Base-by-base conservation (phyloP, 179 eudicot genomes). In the Silene noctiflora region DNA sequence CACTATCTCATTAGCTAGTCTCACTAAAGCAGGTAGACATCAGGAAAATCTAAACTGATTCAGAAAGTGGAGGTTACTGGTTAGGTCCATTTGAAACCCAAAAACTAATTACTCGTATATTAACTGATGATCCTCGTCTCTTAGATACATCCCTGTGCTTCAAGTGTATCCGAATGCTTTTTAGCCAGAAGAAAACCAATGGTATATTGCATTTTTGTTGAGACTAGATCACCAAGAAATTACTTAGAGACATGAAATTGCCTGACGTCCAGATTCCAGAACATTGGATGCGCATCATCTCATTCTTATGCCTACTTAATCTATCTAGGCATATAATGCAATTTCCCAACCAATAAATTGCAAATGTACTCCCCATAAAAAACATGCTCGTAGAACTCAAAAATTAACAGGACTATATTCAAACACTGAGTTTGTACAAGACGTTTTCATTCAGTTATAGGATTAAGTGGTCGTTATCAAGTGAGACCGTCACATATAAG, bases 11-110 rank as follows among this genome's bases (percentile, higher is more conserved):
- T 25, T 25, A 24, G 67, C 8, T 25, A 24, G 11, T 19, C 71
- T 67, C n/a, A n/a, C 71, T 33, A 66, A 16, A 66, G 44, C 35
- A 66, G 22, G 46, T 66, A 66, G 46, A 66, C 21, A 7, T 66
- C 12, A 33, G 21, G 21, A 5, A 21, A 19, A 66, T 17, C 44
- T 66, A 66, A 33, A 67, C 70, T 68, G 25, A 17, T 6, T 68
- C 29, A 69, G n/a, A 20, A 20, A 25, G 17, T 69, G 71, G 48
- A 8, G 48, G 48, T 42, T 42, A 42, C 48, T 33, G 16, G 24
- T 44, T 69, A 19, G 22, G 35, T 24, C 39, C 53, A 35, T 25
- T 25, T 27, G 67, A 63, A 3, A 31, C 67, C 29, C 67, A 29
- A 11, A 63, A 11, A 24, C 29, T 63, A 63, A 22, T 14, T 65